Evolutionary conservation across 2,329 filamentous ascomycete genomes (phyloP), one percentile per base, ranked within the genome.

Genomic region (Fusarium anguioides): DNA sequence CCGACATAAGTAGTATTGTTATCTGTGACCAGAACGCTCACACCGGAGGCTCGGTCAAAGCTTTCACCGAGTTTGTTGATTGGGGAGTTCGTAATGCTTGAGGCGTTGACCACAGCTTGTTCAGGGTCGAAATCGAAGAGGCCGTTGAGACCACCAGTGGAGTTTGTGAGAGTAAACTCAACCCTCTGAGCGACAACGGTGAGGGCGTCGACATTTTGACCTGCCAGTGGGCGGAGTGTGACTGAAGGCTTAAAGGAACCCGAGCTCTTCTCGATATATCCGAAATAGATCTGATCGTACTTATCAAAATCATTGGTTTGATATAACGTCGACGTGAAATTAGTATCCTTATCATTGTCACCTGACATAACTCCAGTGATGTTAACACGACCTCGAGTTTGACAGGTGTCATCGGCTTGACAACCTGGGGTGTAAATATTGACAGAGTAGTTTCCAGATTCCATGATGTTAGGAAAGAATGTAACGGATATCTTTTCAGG

Each of bases 231-330:
- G 0, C 88, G 85, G 41, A 99, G 81, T 0, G 91, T 97, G 50
- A 99, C 89, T 6, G 87, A 87, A 15, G 95, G 93, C 39, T 89
- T 89, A 82, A 97, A 97, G 20, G 85, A 86, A 64, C 81, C 82
- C 11, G 87, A 90, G 51, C 86, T 89, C 52, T 89, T 89, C 75
- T 98, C 93, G 52, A 99, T 88, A 68, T 89, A 89, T 44, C 94
- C 96, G 68, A 90, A 91, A 79, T 94, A 97, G 59, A 99, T 89
- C 70, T 92, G 89, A 75, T 99, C 96, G 75, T 97, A 98, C 79
- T 99, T 99, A 82, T 98, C 95, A 77, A 90, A 96, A 76, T 96
- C 87, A 80, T 99, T 99, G 18, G 94, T 97, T 78, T 99, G 96
- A 75, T 87, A 96, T 9, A 97, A 81, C 1, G 86, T 84, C 1